Base-by-base conservation (phyloP, 495 filamentous ascomycete species). In the Cetradonia linearis region DNA sequence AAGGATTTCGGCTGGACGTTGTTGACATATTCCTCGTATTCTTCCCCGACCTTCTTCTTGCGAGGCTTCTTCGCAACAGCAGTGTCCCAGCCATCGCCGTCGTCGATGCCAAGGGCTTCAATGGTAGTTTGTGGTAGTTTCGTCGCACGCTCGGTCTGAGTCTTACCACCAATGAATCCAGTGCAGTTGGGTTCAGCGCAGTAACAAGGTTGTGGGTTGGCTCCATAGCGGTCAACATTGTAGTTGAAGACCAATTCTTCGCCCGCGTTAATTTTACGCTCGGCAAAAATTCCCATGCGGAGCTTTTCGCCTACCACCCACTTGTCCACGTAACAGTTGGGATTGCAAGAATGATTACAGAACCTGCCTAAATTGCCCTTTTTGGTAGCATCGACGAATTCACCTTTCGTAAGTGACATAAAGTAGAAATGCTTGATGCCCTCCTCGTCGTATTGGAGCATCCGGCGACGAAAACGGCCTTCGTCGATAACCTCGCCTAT, bases 191-290 rank as follows among this genome's bases (percentile, higher is more conserved):
- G 77, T 71, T 99, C 93, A 59, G 84, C 91, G 72, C 93, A 99
- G 70, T 96, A 97, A 72, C 93, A 99, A 13, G 87, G 88, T 72
- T 96, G 91, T 54, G 93, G 91, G 66, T 97, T 89, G 36, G 93
- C 91, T 60, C 93, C 93, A 67, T 99, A 99, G 61, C 93, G 85
- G 70, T 99, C 93, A 57, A 99, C 93, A 65, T 99, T 99, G 80
- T 99, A 99, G 76, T 99, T 96, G 78, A 99, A 99, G n/a, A 95
- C 91, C 36, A 99, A 77, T 70, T 99, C 93, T 71, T 99, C 93
- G 44, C 93, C 94, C 2, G 86, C 83, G 65, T 84, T 82, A 66
- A 99, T 87, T 67, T 81, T 78, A 62, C 91, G 89, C 75, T 87
- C 82, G 66, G 93, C 89, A 74, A 99, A 99, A 64, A 99, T 97